phyloP scores from a whole-genome alignment of 2,329 filamentous ascomycete genomes.

The Beauveria varroae region DNA sequence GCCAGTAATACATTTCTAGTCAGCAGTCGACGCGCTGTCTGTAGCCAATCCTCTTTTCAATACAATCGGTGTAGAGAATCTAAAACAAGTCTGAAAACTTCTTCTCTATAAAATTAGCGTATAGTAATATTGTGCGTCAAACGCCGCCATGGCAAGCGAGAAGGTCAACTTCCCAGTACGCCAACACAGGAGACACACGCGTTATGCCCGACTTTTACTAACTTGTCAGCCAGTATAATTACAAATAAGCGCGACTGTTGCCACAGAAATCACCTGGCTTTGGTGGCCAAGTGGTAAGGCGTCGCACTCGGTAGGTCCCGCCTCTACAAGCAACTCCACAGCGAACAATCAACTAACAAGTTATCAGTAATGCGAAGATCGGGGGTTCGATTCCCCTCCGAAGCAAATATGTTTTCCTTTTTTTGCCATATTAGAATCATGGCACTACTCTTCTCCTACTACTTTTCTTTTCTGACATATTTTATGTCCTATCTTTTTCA shows the following conservation, averaged over 20 bases:
- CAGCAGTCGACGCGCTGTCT: too few relatives aligned
- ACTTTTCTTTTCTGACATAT: not conserved
- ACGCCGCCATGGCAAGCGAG: too few relatives aligned
- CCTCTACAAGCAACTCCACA: not conserved
- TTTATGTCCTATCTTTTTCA: too few relatives aligned
- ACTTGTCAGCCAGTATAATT: not conserved
- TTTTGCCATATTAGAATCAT: not conserved
- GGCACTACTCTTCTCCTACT: not conserved
- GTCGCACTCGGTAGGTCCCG: constrained; percentile 11
- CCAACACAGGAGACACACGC: too few relatives aligned
- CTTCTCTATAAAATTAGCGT: too few relatives aligned
- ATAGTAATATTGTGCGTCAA: too few relatives aligned
- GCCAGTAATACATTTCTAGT: too few relatives aligned
- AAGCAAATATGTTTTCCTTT: not conserved
- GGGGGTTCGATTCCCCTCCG: constrained; percentile 14
- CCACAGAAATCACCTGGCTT: constrained; percentile 7
- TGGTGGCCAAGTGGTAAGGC: constrained; percentile 13
- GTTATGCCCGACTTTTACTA: too few relatives aligned
- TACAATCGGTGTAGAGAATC: too few relatives aligned
- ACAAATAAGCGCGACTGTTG: not conserved
- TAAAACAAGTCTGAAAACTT: too few relatives aligned
- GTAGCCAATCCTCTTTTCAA: too few relatives aligned
- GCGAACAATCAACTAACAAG: not conserved
- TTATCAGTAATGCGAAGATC: constrained; percentile 11
- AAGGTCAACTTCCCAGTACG: too few relatives aligned